Base-by-base conservation (phyloP, 805 yeast genomes). In the Zygosaccharomyces kombuchaensis region DNA sequence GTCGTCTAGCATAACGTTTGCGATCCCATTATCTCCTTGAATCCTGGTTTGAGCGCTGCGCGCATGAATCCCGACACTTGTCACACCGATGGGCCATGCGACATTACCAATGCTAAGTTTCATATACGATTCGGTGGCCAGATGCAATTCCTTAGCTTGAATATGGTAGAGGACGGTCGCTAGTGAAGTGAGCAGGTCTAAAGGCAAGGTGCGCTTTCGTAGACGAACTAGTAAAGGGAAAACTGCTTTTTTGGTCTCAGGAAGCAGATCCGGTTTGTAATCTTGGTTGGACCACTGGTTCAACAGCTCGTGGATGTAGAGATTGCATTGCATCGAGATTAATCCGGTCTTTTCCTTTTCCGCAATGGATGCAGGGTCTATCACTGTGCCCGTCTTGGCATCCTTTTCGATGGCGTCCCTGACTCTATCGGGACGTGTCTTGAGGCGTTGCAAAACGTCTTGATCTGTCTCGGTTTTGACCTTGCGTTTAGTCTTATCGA, bases 81-180 rank as follows among this genome's bases (percentile, higher is more conserved):
- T 70, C 10, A 88, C 85, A 22, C 96, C 96, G 52, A 87, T 84
- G 2, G 96, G 96, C 95, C 95, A 88, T 4, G 93, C 90, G 2
- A 84, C 87, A 54, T 87, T 86, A 1, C 96, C 96, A 13, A 88
- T 82, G 58, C 91, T 82, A 46, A 88, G 66, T 51, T 82, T 76
- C 71, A 87, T 68, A 55, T 88, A 88, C 21, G 81, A 71, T 56
- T 86, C 87, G 48, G 77, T 77, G 10, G 57, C 56, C 14, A 42
- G 51, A 22, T 50, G 50, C 17, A 45, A 54, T 27, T 61, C 74
- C 12, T 62, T 57, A 9, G 66, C 57, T 62, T 87, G 95, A n/a
- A 85, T 44, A 55, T 81, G 73, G 51, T 75, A 71, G 7, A 83
- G 54, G 1, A 85, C 75, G 0, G 87, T 82, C 2, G 81, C 68